A percentile compares a stretch with the other conserved stretches of the same genome.
Conservation (phyloP, 2,329 filamentous ascomycete genomes). For the Aspergillus fructus region DNA sequence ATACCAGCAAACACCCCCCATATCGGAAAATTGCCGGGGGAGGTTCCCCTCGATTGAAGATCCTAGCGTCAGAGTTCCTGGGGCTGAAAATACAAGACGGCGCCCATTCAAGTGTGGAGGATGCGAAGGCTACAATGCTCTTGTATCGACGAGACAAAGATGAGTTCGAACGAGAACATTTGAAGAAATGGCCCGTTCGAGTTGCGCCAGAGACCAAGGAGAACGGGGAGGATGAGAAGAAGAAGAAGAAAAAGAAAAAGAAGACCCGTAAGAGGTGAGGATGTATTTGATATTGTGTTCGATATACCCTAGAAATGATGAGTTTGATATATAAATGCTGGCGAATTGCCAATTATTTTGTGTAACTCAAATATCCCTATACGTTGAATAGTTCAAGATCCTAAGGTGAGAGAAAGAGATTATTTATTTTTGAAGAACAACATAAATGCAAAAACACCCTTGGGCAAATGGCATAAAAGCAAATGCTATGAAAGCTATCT, state of each 20-base stretch:
- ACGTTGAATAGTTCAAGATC: too few species aligned
- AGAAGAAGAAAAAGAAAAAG: slow-evolving; percentile 51
- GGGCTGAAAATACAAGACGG: slow-evolving; percentile 61
- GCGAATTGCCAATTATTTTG: background rate
- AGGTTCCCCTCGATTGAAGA: slow-evolving; percentile 53
- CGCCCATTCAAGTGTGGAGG: slow-evolving; percentile 64
- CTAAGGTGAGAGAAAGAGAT: too few species aligned
- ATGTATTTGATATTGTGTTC: background rate
- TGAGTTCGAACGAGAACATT: slow-evolving; percentile 78
- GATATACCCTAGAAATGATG: slow-evolving; percentile 19
- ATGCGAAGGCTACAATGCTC: slow-evolving; percentile 87
- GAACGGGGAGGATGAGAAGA: slow-evolving; percentile 40
- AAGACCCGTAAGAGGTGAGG: slow-evolving; percentile 43
- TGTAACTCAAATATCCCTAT: too few species aligned
- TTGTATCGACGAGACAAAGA: slow-evolving; percentile 81
- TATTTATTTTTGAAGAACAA: too few species aligned
- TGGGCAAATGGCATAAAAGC: too few species aligned
- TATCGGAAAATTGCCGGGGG: slow-evolving; percentile 64
- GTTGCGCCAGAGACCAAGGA: slow-evolving; percentile 33
- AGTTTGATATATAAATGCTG: slow-evolving; percentile 6
- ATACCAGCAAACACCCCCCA: slow-evolving; percentile 74
- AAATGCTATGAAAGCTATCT: too few species aligned
- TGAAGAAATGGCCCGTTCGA: slow-evolving; percentile 60
- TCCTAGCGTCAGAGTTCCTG: slow-evolving; percentile 56
- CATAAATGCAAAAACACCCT: too few species aligned